Percentiles rank a stretch among this genome's conserved stretches.
These are phyloP conservation scores for Cutaneotrichosporon sp. DNA, from an alignment of 1,284 basidiomycete genomes.

Conservation along the genomic window DNA sequence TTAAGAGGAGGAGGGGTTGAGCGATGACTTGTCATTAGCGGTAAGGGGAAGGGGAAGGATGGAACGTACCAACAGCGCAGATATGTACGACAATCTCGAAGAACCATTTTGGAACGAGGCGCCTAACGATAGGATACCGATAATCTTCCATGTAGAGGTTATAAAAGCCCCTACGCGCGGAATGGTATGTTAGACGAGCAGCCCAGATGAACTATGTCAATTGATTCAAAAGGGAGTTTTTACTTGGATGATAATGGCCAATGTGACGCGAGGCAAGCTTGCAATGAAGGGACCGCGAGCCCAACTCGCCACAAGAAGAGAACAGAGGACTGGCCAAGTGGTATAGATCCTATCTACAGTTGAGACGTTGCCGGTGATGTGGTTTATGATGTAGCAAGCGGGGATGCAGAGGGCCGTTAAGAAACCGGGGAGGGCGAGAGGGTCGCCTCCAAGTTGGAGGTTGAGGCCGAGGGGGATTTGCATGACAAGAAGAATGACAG, in stretches of 20 bases:
- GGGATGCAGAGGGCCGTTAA: slow-evolving; percentile 34
- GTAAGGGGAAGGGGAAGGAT: neutral
- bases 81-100: slow-evolving; percentile 76
- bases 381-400: slow-evolving; percentile 40
- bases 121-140: slow-evolving; percentile 77
- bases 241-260: slow-evolving; percentile 66
- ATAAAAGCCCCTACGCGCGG: slow-evolving; percentile 80
- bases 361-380: slow-evolving; percentile 72
- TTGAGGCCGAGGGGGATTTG: slow-evolving; percentile 28
- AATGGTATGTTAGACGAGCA: slow-evolving; percentile 73
- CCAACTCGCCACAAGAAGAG: slow-evolving; percentile 64
- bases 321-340: slow-evolving; percentile 75
- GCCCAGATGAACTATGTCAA: slow-evolving; percentile 61
- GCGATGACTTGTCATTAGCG: slow-evolving; percentile 29
- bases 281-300: slow-evolving; percentile 60
- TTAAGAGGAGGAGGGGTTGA: slow-evolving; percentile 62
- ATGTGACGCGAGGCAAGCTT: slow-evolving; percentile 62
- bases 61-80: slow-evolving; percentile 66
- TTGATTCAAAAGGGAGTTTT: neutral
- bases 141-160: slow-evolving; percentile 71
- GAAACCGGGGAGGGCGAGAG: slow-evolving; percentile 38
- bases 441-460: slow-evolving; percentile 31
- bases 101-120: slow-evolving; percentile 63
- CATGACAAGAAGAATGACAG: slow-evolving; percentile 7
- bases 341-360: slow-evolving; percentile 71